phyloP scores from a whole-genome alignment of 768 basidiomycete genomes.

The Rossbeevera mucosa region DNA sequence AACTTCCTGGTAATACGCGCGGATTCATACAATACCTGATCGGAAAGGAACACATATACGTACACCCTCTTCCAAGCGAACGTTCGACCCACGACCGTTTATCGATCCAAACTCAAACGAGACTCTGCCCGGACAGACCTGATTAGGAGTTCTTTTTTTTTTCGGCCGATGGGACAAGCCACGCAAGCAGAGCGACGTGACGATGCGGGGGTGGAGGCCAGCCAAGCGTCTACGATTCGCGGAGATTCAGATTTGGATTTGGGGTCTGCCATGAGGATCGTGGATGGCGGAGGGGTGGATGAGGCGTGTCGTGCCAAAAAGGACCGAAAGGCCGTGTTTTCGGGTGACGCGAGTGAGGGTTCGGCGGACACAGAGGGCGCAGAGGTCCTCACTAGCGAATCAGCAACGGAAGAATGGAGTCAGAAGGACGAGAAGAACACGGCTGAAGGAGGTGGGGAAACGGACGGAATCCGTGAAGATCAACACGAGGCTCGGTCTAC shows the following conservation, averaged over 20 bases:
- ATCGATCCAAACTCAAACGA: neutral
- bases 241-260: constrained; percentile 21
- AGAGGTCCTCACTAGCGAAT: constrained; percentile 6
- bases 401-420: neutral
- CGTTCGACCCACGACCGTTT: neutral
- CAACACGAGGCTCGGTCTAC: constrained; percentile 36
- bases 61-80: neutral
- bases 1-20: constrained; percentile 7
- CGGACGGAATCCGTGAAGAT: constrained; percentile 14
- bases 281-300: constrained; percentile 20
- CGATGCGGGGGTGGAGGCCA: neutral
- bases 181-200: constrained; percentile 5
- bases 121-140: neutral
- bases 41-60: constrained; percentile 2
- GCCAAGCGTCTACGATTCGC: constrained; percentile 7
- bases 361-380: constrained; percentile 9
- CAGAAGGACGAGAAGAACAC: neutral
- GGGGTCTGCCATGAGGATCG: constrained; percentile 23
- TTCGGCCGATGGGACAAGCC: constrained; percentile 5
- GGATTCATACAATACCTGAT: constrained; percentile 5
- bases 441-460: constrained; percentile 20
- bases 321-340: constrained; percentile 16
- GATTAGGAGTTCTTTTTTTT: constrained; percentile 1
- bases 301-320: constrained; percentile 21
- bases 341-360: constrained; percentile 17